Conservation (phyloP, 2,329 filamentous ascomycete genomes). For the Hortaea sp. region DNA sequence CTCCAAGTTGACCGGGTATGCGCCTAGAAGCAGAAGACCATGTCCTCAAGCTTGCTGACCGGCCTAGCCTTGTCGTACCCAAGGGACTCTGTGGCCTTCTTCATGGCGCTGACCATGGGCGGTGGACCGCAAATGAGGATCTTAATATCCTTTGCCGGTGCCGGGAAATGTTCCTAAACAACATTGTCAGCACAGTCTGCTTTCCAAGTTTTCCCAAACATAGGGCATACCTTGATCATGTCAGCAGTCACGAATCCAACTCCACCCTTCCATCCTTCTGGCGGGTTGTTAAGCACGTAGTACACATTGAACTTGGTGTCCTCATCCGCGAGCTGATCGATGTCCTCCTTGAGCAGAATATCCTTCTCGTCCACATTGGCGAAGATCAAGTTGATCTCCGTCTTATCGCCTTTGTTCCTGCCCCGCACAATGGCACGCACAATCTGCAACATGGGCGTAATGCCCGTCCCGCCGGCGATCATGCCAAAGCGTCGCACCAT, state of each 20-base stretch:
- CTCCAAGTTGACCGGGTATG: too few species aligned
- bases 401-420: conserved; percentile 51
- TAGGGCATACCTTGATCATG: conserved; percentile 65
- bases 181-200: background rate
- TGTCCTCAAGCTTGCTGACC: conserved; percentile 95
- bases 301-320: conserved; percentile 78
- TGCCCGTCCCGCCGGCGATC: conserved; percentile 95
- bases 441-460: conserved; percentile 97
- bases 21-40: conserved; percentile 82
- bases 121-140: conserved; percentile 89
- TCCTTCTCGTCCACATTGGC: conserved; percentile 91
- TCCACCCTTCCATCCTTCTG: conserved; percentile 81
- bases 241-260: conserved; percentile 91
- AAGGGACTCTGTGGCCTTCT: conserved; percentile 84
- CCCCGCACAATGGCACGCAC: conserved; percentile 64
- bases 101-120: conserved; percentile 92
- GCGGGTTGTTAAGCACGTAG: conserved; percentile 95
- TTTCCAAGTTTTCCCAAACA: background rate
- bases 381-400: conserved; percentile 88
- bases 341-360: conserved; percentile 84
- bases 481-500: conserved; percentile 95
- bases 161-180: conserved; percentile 63
- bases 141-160: conserved; percentile 80
- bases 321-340: conserved; percentile 67
- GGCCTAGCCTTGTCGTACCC: conserved; percentile 88